Evolutionary conservation across 2,329 filamentous ascomycete species (phyloP).

Genomic region (Nothophoma quercina): DNA sequence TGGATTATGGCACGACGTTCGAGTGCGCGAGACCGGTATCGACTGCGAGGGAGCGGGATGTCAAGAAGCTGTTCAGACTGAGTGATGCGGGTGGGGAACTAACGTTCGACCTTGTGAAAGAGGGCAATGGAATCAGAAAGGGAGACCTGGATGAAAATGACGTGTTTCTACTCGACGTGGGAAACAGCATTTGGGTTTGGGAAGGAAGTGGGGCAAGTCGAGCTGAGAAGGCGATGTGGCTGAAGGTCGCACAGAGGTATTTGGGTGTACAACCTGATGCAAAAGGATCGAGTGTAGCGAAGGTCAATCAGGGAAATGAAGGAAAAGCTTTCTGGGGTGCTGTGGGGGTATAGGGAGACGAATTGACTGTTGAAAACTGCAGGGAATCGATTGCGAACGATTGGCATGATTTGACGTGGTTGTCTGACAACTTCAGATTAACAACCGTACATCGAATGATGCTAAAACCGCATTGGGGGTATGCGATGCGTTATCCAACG

Average conservation of each 20-base stretch:
- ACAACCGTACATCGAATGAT: too few relatives aligned
- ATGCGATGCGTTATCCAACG: too few relatives aligned
- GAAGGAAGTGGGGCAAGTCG: constrained; percentile 66
- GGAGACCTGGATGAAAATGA: constrained; percentile 66
- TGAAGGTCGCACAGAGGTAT: constrained; percentile 66
- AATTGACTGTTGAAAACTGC: too few relatives aligned
- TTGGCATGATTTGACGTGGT: too few relatives aligned
- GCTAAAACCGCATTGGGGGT: too few relatives aligned
- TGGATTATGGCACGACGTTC: constrained; percentile 58
- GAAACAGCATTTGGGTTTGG: constrained; percentile 71
- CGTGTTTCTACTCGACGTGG: constrained; percentile 69
- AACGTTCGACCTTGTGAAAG: constrained; percentile 65
- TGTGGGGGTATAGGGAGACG: constrained; percentile 40
- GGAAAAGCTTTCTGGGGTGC: constrained; percentile 61
- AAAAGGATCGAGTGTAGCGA: constrained; percentile 59
- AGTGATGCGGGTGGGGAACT: constrained; percentile 68
- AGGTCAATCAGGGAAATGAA: constrained; percentile 65
- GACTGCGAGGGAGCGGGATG: constrained; percentile 27
- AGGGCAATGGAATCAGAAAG: constrained; percentile 56
- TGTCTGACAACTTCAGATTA: too few relatives aligned
- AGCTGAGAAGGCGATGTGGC: constrained; percentile 67
- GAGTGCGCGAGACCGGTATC: constrained; percentile 53
- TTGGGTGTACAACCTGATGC: constrained; percentile 55
- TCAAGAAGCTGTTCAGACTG: constrained; percentile 65
- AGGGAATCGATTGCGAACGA: too few relatives aligned